Base-by-base conservation (phyloP, 768 basidiomycete species). In the Trametopsis cervina region DNA sequence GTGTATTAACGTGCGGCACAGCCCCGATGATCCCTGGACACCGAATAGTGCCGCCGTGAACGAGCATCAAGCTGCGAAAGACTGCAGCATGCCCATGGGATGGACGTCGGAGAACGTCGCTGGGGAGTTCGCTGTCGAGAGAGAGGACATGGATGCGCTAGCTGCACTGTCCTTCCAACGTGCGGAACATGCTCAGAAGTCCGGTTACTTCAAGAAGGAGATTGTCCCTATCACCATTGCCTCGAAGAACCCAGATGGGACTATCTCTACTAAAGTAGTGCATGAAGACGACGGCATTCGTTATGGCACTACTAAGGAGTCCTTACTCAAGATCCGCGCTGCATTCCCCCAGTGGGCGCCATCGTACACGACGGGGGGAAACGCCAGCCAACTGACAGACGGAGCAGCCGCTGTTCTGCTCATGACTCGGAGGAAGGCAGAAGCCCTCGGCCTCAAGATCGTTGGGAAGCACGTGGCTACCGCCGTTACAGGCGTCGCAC, bases 81-180 rank as follows among this genome's bases (percentile, higher is more conserved):
- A 86, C 54, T 82, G 81, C 51, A 60, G 69, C 18, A 68, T 80
- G 60, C 85, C 84, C 25, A 92, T 91, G 89, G 89, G 89, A 5
- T 90, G 89, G 89, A 89, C 89, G 4, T 83, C 82, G 54, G 89
- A 92, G 65, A 92, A 89, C 53, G 85, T 92, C 25, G 89, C 89
- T 0, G 65, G 67, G 25, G 85, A 90, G 37, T 90, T 80, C 63
- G 65, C 76, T 49, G 69, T 92, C 49, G 75, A 83, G 41, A 75
- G 89, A 27, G 78, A 85, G 43, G 77, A 83, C 48, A 87, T 89
- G 72, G 89, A 92, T 59, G 71, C 69, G 27, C 83, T 79, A 58
- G 83, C 89, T 1, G 84, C 88, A 1, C 59, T 66, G 40, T 92
- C 89, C 0, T 89, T 84, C 63, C 83, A 84, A 55, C 81, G 81